Base-by-base conservation (phyloP, 1,284 basidiomycete genomes). In the Tausonia pullulans region DNA sequence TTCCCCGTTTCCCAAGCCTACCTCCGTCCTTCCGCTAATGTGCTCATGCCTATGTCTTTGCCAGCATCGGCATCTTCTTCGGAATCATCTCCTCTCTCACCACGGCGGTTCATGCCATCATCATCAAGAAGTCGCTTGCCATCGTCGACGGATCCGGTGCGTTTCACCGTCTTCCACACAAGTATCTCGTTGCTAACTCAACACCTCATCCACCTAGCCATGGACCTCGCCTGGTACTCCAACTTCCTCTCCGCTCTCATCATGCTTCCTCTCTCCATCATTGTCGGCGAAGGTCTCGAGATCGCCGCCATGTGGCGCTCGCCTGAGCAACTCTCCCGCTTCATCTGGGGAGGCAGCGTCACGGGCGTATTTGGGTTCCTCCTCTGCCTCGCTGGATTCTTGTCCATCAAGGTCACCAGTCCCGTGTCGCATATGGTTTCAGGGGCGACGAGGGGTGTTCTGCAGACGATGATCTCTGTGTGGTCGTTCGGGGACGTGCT, bases 371-470 rank as follows among this genome's bases (percentile, higher is more conserved):
- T 93, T 66, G 90, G 90, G 8, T 93, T 93, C 80, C 77, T 90
- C 70, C 91, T 93, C 83, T 88, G 87, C 77, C 83, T 93, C 66
- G 90, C 90, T n/a, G 88, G 87, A 68, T 77, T 90, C 64, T 81
- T 93, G 56, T 89, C 87, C 43, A 92, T 93, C 79, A 90, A 93
- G 75, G 86, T 93, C 67, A 93, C 90, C 3, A 92, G 89, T 2
- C 90, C 90, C 13, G 89, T 92, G 73, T 91, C 90, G 2, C 90
- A 93, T 74, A 93, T 93, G 90, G 80, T 92, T 45, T 90, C 88
- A 7, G 89, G 88, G 11, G 88, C 89, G 55, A 58, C 58, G 45
- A 56, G 65, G 49, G 88, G 88, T 16, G 90, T 92, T 41, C 83
- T 88, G 0, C 86, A 85, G 13, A 88, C 88, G 2, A 72, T 89